phyloP scores from a whole-genome alignment of 225 moss, liverwort and hornwort genomes.

The Physcomitrium patens region DNA sequence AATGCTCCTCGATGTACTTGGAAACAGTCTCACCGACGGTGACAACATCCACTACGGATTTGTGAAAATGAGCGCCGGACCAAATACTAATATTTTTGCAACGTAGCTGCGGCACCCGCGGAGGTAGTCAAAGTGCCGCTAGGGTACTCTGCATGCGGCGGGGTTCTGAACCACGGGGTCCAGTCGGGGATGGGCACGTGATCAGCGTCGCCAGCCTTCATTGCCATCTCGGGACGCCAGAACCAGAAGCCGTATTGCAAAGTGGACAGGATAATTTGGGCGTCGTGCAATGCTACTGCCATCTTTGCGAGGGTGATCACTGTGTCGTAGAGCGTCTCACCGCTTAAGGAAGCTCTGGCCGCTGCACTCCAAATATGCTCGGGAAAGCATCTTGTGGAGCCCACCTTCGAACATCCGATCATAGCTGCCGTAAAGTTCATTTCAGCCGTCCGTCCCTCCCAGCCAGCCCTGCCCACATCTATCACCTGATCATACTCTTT shows the following conservation, averaged over 20 bases:
- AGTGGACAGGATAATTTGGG: slow-evolving; percentile 12
- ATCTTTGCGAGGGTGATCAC: slow-evolving; percentile 24
- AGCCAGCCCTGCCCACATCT: slow-evolving; percentile 4
- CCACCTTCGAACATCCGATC: not conserved
- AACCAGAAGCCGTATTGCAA: slow-evolving; percentile 35
- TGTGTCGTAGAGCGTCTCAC: slow-evolving; percentile 25
- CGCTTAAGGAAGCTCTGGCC: not conserved
- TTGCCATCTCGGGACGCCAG: slow-evolving; percentile 42
- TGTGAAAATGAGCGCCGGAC: slow-evolving; percentile 29
- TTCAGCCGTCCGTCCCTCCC: slow-evolving; percentile 13
- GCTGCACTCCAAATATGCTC: not conserved
- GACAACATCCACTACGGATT: slow-evolving; percentile 16
- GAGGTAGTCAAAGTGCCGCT: slow-evolving; percentile 23
- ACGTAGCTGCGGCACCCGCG: not conserved
- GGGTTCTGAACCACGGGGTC: slow-evolving; percentile 8
- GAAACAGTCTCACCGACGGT: slow-evolving; percentile 13
- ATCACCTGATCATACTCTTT: not conserved
- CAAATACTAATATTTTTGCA: slow-evolving; percentile 22
- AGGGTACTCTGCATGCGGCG: slow-evolving; percentile 29
- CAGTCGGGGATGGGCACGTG: slow-evolving; percentile 27
- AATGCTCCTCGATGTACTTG: slow-evolving; percentile 1
- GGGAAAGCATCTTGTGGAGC: rapidly evolving
- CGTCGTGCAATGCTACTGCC: slow-evolving; percentile 25
- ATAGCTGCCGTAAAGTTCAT: slow-evolving; percentile 15
- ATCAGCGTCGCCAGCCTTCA: slow-evolving; percentile 20